Percentiles rank a stretch among this genome's conserved stretches.
These are phyloP conservation scores for Candida piceae DNA, from an alignment of 805 yeast genomes.

Conservation along the genomic window DNA sequence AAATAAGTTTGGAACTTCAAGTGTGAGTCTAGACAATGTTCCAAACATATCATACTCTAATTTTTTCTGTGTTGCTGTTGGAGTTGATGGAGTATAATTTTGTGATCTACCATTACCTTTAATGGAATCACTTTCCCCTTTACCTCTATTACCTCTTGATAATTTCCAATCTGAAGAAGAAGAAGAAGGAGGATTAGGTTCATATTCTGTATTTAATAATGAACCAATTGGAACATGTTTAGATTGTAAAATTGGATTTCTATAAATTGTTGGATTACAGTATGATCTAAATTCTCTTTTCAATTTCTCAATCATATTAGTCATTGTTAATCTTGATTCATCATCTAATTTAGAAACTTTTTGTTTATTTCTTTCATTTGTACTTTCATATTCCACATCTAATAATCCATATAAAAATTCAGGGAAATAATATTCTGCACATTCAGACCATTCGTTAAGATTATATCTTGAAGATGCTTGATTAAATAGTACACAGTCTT, in stretches of 20 bases:
- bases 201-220: constrained; percentile 6
- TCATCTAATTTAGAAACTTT: constrained; percentile 6
- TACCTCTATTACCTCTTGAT: too few relatives aligned
- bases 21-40: constrained; percentile 17
- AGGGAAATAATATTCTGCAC: constrained; percentile 16
- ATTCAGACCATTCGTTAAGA: constrained; percentile 16
- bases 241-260: constrained; percentile 3
- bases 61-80: constrained; percentile 1
- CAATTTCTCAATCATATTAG: constrained; percentile 12
- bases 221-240: constrained; percentile 16
- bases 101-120: too few relatives aligned
- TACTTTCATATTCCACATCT: constrained; percentile 10
- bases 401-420: constrained; percentile 20
- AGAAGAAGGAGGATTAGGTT: not conserved
- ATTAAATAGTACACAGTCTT: constrained; percentile 10
- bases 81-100: too few relatives aligned
- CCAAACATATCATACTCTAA: constrained; percentile 21
- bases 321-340: constrained; percentile 6
- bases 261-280: constrained; percentile 8
- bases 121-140: too few relatives aligned
- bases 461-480: constrained; percentile 20
- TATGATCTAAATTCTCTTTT: constrained; percentile 21
- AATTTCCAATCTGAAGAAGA: not conserved
- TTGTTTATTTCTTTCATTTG: constrained; percentile 3
- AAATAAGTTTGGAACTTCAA: constrained; percentile 17